Evolutionary conservation across 2,329 filamentous ascomycete genomes (phyloP), one percentile per base, ranked within the genome.

Genomic region (Cladophialophora yegresii): DNA sequence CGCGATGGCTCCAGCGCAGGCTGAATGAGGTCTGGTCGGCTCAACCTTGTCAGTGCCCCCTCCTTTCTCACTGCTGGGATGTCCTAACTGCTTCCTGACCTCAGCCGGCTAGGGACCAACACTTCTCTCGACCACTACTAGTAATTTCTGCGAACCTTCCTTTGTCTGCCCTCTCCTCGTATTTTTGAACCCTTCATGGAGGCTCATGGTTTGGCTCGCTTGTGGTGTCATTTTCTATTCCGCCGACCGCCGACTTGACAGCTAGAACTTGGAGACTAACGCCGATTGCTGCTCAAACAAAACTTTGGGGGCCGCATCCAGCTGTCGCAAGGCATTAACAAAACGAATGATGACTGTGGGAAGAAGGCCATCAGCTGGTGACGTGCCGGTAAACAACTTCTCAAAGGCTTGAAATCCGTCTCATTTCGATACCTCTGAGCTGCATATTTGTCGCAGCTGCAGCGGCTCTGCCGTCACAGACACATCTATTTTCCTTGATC

Each of bases 21-120:
- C 57, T 47, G 32, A 45, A 59, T 51, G 47, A 59, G 57, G 57
- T 43, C 50, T 59, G 47, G 47, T 53, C 57, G 32, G 16, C 47
- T 23, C 47, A 40, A n/a, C 43, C n/a, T 13, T n/a, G 50, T 51
- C 50, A 53, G n/a, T 26, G 47, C 58, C 58, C 58, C 58, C 58
- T 61, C 58, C 58, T 61, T 61, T 61, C 58, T 61, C 23, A 61
- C 49, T 47, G 36, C 23, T 54, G 36, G 58, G 51, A 54, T 54
- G 51, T 28, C 51, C 33, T 61, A 49, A 32, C 50, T 45, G 33
- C 43, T 47, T 32, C 22, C 58, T 54, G 51, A 51, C 26, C 47
- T 51, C 20, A 12, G 47, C 20, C 47, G 22, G 26, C 47, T 51
- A 28, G 12, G 20, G 43, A 22, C 50, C 26, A 54, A 32, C 28